Conservation (phyloP, 192 early-diverging fungal species). For the Entomortierella chlamydospora region DNA sequence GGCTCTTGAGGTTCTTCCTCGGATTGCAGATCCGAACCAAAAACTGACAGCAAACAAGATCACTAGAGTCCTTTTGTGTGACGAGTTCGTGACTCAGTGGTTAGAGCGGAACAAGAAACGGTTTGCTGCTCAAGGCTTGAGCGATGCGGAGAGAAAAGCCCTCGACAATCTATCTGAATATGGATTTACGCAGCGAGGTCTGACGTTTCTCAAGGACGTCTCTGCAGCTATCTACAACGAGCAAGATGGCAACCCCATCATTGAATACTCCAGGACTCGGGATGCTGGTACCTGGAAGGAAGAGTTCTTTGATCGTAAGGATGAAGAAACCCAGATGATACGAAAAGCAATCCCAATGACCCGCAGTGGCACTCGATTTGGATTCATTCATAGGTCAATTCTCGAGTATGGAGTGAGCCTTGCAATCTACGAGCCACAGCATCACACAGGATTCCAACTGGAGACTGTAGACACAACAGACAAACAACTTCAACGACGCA, state of each 20-base stretch:
- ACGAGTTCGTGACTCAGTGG: conserved; percentile 4
- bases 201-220: neutral
- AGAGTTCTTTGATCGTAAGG: no score
- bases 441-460: no score
- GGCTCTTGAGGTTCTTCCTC: neutral
- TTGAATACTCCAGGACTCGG: neutral
- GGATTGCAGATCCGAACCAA: neutral
- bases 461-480: no score
- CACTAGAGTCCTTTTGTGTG: neutral
- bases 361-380: neutral
- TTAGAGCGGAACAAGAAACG: neutral
- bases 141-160: neutral
- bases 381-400: neutral
- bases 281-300: neutral
- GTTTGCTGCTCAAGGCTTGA: neutral
- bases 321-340: no score
- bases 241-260: neutral
- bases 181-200: neutral
- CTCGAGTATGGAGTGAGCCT: neutral
- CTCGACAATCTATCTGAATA: neutral
- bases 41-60: neutral
- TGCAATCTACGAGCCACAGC: neutral
- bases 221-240: neutral
- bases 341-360: neutral
- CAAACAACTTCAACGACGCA: no score